A percentile compares a stretch with the other conserved stretches of the same genome.
Conservation (phyloP, 305 asterid genomes). For the Andrographis paniculata region DNA sequence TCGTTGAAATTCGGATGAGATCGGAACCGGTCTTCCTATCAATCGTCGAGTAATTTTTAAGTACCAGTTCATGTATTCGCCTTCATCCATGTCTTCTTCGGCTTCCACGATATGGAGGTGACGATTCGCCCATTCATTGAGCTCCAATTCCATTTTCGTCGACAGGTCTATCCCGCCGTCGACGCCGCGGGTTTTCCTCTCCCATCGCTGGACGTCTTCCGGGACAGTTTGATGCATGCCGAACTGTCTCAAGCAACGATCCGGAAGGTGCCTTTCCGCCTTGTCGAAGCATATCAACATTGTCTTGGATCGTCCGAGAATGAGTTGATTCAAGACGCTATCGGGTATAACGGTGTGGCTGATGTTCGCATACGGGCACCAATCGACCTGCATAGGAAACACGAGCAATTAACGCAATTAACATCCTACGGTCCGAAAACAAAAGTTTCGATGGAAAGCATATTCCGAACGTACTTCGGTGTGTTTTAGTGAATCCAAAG, state of each 20-base stretch:
- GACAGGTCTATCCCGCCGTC: slow-evolving; percentile 88
- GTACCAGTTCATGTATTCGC: slow-evolving; percentile 83
- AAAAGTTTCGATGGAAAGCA: neutral
- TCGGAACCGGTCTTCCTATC: slow-evolving; percentile 82
- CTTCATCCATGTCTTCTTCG: slow-evolving; percentile 76
- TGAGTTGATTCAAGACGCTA: slow-evolving; percentile 57
- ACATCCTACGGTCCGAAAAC: neutral
- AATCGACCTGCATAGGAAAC: slow-evolving; percentile 49
- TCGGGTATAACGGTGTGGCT: slow-evolving; percentile 78
- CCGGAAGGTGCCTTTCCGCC: slow-evolving; percentile 95
- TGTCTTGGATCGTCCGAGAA: slow-evolving; percentile 88
- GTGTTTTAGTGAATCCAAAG: slow-evolving; percentile 63
- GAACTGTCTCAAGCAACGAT: slow-evolving; percentile 86
- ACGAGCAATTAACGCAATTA: neutral
- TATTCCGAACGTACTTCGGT: slow-evolving; percentile 40
- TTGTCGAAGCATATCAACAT: slow-evolving; percentile 93
- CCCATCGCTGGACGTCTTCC: slow-evolving; percentile 79
- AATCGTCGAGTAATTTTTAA: slow-evolving; percentile 55
- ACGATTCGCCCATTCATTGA: slow-evolving; percentile 77
- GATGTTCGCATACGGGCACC: slow-evolving; percentile 88
- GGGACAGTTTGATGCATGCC: slow-evolving; percentile 83
- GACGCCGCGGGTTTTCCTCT: slow-evolving; percentile 93
- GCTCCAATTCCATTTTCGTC: slow-evolving; percentile 80
- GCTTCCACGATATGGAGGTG: slow-evolving; percentile 72
- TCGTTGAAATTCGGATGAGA: slow-evolving; percentile 81